Base-by-base conservation (phyloP, 1,139 yeast species). In the Protomyces macrosporus region DNA sequence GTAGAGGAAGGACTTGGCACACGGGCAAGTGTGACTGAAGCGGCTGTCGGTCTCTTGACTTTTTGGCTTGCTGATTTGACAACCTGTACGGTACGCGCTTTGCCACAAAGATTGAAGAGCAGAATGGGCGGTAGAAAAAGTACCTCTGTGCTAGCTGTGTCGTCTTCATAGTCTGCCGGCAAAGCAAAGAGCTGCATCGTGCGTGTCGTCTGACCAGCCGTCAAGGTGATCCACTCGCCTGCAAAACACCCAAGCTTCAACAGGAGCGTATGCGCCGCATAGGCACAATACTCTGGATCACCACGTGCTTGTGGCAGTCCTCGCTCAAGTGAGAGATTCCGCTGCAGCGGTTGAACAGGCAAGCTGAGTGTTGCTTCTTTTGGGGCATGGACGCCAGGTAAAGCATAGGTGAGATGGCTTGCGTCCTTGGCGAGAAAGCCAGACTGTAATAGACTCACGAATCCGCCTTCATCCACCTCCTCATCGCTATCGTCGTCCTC, bases 1-100 rank as follows among this genome's bases (percentile, higher is more conserved):
- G 88, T 79, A 0, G 95, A 84, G 0, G 83, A 78, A 1, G 89
- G 89, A 0, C 96, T 83, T 5, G 90, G 82, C 2, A 86, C 78
- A 70, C 96, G 78, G 4, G 95, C 79, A 61, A 89, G 79, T 10
- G 88, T 83, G 32, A 82, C 84, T 37, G 76, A 68, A 53, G 60
- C 58, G 66, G 53, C 55, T 36, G 40, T 55, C 30, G 55, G 57
- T 42, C 55, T 45, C 37, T 39, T 50, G 58, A 63, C 56, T 57
- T 53, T 51, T 23, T 23, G 23, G 23, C 23, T 23, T 23, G 2
- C 23, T 68, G 71, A 32, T 45, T 55, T 55, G 10, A 65, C 33
- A 3, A 69, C 66, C 14, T 63, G 65, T 3, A 83, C 71, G 3
- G 66, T 69, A 0, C 82, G 74, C 0, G 67, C 65, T 0, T 67